Percentiles rank a stretch among this genome's conserved stretches.
Evolutionary conservation across 2,329 filamentous ascomycete genomes (phyloP).

Genomic region (Aphanoascus verrucosus): DNA sequence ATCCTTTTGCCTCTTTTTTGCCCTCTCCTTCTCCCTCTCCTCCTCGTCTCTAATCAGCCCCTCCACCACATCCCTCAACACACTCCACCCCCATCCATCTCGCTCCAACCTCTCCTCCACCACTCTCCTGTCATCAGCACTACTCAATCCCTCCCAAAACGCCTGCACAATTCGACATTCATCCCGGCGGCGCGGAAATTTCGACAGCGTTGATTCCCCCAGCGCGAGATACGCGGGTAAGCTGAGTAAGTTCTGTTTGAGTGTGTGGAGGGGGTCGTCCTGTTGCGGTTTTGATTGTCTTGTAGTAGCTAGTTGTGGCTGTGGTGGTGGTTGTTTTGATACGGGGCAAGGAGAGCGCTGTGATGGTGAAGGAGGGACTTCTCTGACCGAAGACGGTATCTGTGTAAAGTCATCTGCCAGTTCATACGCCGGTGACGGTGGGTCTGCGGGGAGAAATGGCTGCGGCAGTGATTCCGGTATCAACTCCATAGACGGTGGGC

Average conservation of each 20-base stretch:
- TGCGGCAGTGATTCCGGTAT: slow-evolving; percentile 11
- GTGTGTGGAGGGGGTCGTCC: slow-evolving; percentile 1
- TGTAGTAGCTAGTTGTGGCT: neutral
- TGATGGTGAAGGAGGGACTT: neutral
- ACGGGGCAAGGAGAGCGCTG: neutral
- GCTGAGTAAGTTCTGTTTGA: slow-evolving; percentile 20
- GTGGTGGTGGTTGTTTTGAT: neutral
- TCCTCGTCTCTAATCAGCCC: neutral
- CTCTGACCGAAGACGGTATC: neutral
- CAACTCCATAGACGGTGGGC: slow-evolving; percentile 3
- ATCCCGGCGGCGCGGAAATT: slow-evolving; percentile 15
- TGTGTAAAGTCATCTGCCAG: neutral
- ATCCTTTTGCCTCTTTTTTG: too few relatives aligned
- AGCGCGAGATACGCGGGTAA: slow-evolving; percentile 23
- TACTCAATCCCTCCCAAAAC: slow-evolving; percentile 26
- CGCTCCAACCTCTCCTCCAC: slow-evolving; percentile 20
- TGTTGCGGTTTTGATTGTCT: neutral
- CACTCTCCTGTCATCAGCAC: slow-evolving; percentile 13
- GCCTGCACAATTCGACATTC: slow-evolving; percentile 21
- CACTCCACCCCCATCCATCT: slow-evolving; percentile 24
- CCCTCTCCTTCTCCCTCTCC: slow-evolving; percentile 1
- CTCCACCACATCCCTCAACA: slow-evolving; percentile 6
- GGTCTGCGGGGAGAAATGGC: neutral
- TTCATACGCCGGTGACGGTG: neutral
- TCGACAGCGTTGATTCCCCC: slow-evolving; percentile 17